These are phyloP conservation scores for Phytophthora palmivora DNA, from an alignment of 352 stramenopile genomes.

Conservation along the genomic window DNA sequence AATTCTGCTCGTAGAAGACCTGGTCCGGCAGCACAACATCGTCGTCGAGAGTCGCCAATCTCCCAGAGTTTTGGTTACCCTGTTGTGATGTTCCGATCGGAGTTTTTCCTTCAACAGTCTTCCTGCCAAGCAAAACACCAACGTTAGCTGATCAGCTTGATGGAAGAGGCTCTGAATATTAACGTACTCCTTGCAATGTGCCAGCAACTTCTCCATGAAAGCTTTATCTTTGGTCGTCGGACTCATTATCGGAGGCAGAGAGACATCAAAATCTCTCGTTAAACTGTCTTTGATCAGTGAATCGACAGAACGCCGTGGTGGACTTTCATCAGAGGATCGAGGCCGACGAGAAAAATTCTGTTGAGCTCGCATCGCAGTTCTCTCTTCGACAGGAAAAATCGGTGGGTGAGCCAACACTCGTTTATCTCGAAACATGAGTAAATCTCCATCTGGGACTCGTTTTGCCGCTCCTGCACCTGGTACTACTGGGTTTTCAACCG, in stretches of 20 bases:
- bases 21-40: constrained; percentile 45
- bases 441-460: constrained; percentile 42
- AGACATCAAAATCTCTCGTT: constrained; percentile 16
- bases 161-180: background rate
- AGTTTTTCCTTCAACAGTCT: constrained; percentile 1
- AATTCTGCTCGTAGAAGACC: constrained; percentile 70
- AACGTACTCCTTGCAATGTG: constrained; percentile 54
- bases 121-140: constrained; percentile 26
- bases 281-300: constrained; percentile 31
- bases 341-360: constrained; percentile 13
- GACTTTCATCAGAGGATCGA: constrained; percentile 28
- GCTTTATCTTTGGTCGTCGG: constrained; percentile 42
- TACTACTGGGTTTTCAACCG: constrained; percentile 42
- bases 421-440: constrained; percentile 63
- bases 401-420: constrained; percentile 28
- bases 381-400: constrained; percentile 32
- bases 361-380: background rate
- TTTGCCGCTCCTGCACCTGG: constrained; percentile 55
- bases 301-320: constrained; percentile 21
- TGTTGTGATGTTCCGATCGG: constrained; percentile 1
- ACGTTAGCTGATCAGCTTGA: constrained; percentile 9
- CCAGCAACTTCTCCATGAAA: constrained; percentile 52
- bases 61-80: constrained; percentile 56
- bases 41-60: background rate
- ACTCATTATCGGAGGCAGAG: constrained; percentile 47